phyloP scores from a whole-genome alignment of 1,139 yeast genomes.

The Meyerozyma sp. region DNA sequence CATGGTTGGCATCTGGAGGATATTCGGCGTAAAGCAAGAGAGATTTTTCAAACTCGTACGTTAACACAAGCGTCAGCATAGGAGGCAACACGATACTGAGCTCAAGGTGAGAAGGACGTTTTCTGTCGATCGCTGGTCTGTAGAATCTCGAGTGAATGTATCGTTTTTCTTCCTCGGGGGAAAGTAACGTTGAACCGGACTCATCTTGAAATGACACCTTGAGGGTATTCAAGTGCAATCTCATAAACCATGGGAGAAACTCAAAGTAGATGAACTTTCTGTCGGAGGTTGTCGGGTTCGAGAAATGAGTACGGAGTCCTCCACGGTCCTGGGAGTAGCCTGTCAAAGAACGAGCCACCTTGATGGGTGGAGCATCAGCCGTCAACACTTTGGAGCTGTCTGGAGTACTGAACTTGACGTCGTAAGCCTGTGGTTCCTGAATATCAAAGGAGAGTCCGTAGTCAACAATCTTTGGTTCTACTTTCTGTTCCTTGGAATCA shows the following conservation, averaged over 20 bases:
- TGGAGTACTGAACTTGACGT: constrained; percentile 32
- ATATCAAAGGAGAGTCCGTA: constrained; percentile 19
- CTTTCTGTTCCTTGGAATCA: constrained; percentile 11
- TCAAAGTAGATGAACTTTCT: constrained; percentile 66
- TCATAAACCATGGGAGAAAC: constrained; percentile 90
- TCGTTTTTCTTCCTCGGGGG: constrained; percentile 15
- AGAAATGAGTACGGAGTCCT: constrained; percentile 74
- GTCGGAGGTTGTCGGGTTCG: constrained; percentile 50
- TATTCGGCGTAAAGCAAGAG: constrained; percentile 82
- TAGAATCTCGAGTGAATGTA: constrained; percentile 53
- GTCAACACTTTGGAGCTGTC: constrained; percentile 31
- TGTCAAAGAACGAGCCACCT: constrained; percentile 78
- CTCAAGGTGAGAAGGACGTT: constrained; percentile 82
- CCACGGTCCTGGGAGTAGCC: constrained; percentile 92
- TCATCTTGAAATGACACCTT: background rate
- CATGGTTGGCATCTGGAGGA: constrained; percentile 99
- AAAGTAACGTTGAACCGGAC: background rate
- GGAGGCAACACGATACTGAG: constrained; percentile 62
- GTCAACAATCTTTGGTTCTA: constrained; percentile 9
- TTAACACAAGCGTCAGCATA: constrained; percentile 52
- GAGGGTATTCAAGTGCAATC: constrained; percentile 73
- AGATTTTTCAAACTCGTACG: constrained; percentile 83
- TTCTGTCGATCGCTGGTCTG: constrained; percentile 74
- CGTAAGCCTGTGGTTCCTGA: constrained; percentile 25
- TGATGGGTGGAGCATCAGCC: constrained; percentile 53